phyloP scores from a whole-genome alignment of 176 grass and related monocot species.

The Alopecurus myosuroides region DNA sequence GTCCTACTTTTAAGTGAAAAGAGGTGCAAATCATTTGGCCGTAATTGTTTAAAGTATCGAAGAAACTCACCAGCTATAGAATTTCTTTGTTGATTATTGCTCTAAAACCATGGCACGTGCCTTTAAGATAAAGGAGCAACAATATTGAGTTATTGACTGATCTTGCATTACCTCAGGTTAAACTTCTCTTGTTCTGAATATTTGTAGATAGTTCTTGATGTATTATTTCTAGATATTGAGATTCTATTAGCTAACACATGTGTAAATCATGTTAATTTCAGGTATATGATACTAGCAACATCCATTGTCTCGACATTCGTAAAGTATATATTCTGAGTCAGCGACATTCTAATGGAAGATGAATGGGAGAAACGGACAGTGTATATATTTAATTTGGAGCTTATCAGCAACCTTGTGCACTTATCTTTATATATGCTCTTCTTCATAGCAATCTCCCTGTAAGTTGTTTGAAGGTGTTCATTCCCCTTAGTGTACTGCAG shows the following conservation, averaged over 20 bases:
- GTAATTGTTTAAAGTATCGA: background rate
- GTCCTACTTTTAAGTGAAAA: background rate
- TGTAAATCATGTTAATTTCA: slow-evolving; percentile 37
- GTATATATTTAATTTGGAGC: slow-evolving; percentile 95
- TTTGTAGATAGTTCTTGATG: background rate
- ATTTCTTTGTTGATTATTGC: background rate
- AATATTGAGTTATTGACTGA: background rate
- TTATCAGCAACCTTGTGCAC: slow-evolving; percentile 91
- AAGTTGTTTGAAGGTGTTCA: slow-evolving; percentile 43
- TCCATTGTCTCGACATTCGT: slow-evolving; percentile 80
- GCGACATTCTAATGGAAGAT: slow-evolving; percentile 92
- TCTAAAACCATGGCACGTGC: background rate
- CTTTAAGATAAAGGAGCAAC: background rate
- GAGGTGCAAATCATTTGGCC: background rate
- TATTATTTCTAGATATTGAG: slow-evolving; percentile 8
- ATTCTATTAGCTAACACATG: slow-evolving; percentile 14
- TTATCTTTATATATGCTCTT: slow-evolving; percentile 95
- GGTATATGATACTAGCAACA: slow-evolving; percentile 93
- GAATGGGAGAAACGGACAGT: slow-evolving; percentile 97
- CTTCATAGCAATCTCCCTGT: slow-evolving; percentile 91
- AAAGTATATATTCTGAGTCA: slow-evolving; percentile 95
- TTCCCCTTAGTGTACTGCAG: background rate
- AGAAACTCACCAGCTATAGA: background rate
- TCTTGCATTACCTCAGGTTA: background rate
- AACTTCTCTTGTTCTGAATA: slow-evolving; percentile 1